Conservation (phyloP, 139 green algal species). For the Pycnococcus provasolii region DNA sequence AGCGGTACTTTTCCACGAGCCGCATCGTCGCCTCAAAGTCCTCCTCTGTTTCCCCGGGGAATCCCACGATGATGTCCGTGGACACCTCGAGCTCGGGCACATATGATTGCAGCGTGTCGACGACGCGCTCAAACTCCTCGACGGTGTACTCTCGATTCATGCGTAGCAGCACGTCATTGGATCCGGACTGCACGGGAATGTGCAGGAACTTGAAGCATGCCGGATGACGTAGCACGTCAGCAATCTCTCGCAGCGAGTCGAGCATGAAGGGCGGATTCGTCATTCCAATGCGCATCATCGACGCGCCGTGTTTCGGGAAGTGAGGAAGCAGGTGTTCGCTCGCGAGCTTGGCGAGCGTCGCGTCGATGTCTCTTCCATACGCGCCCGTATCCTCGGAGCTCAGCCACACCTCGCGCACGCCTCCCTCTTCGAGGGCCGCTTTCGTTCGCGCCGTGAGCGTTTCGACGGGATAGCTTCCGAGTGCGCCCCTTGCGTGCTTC, state of each 20-base stretch:
- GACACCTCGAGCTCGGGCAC: conserved; percentile 69
- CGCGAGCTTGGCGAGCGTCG: conserved; percentile 52
- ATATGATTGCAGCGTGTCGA: conserved; percentile 52
- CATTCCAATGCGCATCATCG: conserved; percentile 83
- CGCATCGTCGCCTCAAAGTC: conserved; percentile 65
- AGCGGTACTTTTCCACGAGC: conserved; percentile 68
- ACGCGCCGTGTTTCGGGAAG: conserved; percentile 58
- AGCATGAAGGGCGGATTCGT: conserved; percentile 92
- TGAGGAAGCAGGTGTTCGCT: neutral
- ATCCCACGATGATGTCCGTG: conserved; percentile 87
- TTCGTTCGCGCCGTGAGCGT: conserved; percentile 48
- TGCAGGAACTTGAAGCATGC: conserved; percentile 80
- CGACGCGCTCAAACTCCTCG: conserved; percentile 45
- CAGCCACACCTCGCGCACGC: conserved; percentile 76
- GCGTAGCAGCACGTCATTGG: conserved; percentile 56
- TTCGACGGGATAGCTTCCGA: conserved; percentile 29
- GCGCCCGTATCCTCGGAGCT: conserved; percentile 75
- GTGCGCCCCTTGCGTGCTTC: conserved; percentile 76
- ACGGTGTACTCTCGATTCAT: conserved; percentile 91
- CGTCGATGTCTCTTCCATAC: conserved; percentile 62
- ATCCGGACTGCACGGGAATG: conserved; percentile 76
- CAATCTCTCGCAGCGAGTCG: conserved; percentile 60
- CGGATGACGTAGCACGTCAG: conserved; percentile 46
- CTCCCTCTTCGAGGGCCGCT: conserved; percentile 46
- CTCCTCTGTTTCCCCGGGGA: conserved; percentile 57